Percentiles rank a stretch among this genome's conserved stretches.
Evolutionary conservation across 345 rosid species (phyloP).

Genomic region (Eutrema japonicum): DNA sequence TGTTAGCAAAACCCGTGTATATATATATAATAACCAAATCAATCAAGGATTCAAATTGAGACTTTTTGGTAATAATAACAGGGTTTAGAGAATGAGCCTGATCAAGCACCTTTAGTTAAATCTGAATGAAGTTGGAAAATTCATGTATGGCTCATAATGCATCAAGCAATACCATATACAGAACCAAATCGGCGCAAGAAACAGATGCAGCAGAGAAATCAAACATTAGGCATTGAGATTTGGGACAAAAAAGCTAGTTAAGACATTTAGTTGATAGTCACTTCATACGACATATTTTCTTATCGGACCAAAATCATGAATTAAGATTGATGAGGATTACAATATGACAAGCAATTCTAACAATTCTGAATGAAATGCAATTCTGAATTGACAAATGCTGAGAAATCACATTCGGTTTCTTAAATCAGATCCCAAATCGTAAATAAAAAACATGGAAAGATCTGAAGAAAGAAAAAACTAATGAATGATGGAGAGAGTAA

Average conservation of each 20-base stretch:
- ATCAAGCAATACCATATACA: neutral
- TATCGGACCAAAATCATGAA: constrained; percentile 7
- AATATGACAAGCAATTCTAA: neutral
- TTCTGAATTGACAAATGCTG: constrained; percentile 6
- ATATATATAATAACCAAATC: neutral
- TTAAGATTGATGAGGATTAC: constrained; percentile 9
- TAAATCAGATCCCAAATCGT: neutral
- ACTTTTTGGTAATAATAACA: neutral
- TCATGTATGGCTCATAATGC: constrained; percentile 3
- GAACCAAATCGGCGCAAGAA: neutral
- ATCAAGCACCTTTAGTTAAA: neutral
- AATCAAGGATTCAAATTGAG: neutral
- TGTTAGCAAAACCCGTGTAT: neutral
- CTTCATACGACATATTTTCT: neutral
- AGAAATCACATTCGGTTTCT: neutral
- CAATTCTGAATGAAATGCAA: neutral
- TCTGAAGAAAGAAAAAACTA: neutral
- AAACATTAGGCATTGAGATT: constrained; percentile 1
- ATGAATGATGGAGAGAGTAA: neutral
- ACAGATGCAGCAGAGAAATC: constrained; percentile 15
- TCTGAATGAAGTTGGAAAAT: neutral
- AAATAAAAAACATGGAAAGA: neutral
- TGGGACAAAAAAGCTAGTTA: neutral
- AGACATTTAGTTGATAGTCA: neutral
- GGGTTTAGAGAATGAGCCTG: neutral